These are phyloP conservation scores for Mariannaea sp. DNA, from an alignment of 2,329 filamentous ascomycete species.

Conservation along the genomic window DNA sequence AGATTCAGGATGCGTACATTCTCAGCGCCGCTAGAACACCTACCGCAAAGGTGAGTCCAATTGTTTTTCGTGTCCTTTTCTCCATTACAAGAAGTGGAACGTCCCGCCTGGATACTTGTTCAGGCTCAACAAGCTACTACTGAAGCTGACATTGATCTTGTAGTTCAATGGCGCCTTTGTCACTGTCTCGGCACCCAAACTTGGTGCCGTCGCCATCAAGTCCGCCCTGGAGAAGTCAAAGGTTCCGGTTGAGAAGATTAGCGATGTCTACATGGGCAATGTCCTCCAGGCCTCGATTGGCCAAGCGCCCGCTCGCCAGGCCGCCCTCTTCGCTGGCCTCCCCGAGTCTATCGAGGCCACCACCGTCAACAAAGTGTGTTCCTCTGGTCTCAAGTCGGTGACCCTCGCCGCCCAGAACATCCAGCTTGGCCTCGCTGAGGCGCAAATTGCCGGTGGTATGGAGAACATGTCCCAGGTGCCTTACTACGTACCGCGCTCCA, in stretches of 20 bases:
- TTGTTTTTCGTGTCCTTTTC: too few relatives aligned
- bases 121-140: background rate
- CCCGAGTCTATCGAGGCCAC: slow-evolving; percentile 81
- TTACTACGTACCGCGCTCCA: slow-evolving; percentile 86
- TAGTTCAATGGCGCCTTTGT: slow-evolving; percentile 95
- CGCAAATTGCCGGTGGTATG: slow-evolving; percentile 93
- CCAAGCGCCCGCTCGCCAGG: slow-evolving; percentile 91
- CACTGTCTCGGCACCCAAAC: slow-evolving; percentile 80
- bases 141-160: background rate
- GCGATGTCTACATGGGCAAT: slow-evolving; percentile 97
- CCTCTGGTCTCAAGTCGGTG: slow-evolving; percentile 92
- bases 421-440: slow-evolving; percentile 85
- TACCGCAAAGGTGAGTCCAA: slow-evolving; percentile 75
- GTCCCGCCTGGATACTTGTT: too few relatives aligned
- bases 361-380: slow-evolving; percentile 98
- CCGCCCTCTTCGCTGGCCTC: slow-evolving; percentile 84
- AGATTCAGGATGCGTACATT: slow-evolving; percentile 92
- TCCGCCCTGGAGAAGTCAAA: slow-evolving; percentile 85
- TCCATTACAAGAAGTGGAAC: too few relatives aligned
- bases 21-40: slow-evolving; percentile 88
- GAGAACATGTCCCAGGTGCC: slow-evolving; percentile 97
- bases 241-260: slow-evolving; percentile 79
- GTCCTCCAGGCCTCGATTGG: slow-evolving; percentile 84
- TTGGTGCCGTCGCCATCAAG: slow-evolving; percentile 90
- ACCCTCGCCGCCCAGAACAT: slow-evolving; percentile 91